Percentiles rank a stretch among this genome's conserved stretches.
These are phyloP conservation scores for Fusarium zealandicum DNA, from an alignment of 2,329 filamentous ascomycete genomes.

Conservation along the genomic window DNA sequence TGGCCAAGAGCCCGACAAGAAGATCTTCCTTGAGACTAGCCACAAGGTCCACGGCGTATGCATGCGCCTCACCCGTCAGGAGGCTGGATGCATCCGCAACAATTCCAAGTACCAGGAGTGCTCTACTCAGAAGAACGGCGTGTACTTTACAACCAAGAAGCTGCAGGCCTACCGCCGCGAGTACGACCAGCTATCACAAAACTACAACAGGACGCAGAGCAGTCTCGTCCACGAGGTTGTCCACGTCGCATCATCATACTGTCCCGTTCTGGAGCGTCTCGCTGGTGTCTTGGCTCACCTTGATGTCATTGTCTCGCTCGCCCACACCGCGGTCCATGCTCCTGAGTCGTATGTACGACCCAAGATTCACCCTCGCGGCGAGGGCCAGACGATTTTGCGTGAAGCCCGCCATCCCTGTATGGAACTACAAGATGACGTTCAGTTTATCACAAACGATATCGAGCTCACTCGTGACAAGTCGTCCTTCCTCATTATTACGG, in stretches of 20 bases:
- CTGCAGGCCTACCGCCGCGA: conserved; percentile 84
- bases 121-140: conserved; percentile 98
- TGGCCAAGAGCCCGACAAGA: conserved; percentile 94
- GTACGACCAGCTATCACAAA: conserved; percentile 91
- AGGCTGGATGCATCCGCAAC: conserved; percentile 92
- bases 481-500: conserved; percentile 95
- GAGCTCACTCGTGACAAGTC: conserved; percentile 78
- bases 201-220: conserved; percentile 93
- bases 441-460: conserved; percentile 98
- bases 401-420: conserved; percentile 97
- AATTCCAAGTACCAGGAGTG: conserved; percentile 91
- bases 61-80: conserved; percentile 88
- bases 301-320: conserved; percentile 93
- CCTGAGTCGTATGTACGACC: conserved; percentile 91
- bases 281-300: conserved; percentile 90
- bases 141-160: conserved; percentile 91
- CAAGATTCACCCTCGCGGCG: conserved; percentile 86
- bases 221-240: conserved; percentile 94
- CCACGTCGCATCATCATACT: conserved; percentile 90
- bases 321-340: conserved; percentile 91
- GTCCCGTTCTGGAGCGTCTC: conserved; percentile 87
- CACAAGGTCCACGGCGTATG: conserved; percentile 97
- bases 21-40: conserved; percentile 90
- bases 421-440: conserved; percentile 98
- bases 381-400: conserved; percentile 86